These are phyloP conservation scores for Penicillium herquei DNA, from an alignment of 495 filamentous ascomycete species.

Conservation along the genomic window DNA sequence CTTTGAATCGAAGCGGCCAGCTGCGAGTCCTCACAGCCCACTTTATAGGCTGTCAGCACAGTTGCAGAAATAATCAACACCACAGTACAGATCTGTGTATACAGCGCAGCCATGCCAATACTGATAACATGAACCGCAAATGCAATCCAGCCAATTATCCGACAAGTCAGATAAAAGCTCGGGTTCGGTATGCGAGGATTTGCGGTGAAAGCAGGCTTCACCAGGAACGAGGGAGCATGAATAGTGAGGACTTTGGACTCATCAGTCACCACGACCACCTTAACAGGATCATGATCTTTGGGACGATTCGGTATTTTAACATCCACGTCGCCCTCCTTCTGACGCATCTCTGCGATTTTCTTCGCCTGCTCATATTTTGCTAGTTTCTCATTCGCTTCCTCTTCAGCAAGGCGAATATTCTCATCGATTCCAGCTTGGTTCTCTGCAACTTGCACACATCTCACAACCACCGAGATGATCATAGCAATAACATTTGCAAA, in stretches of 20 bases:
- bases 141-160: slow-evolving; percentile 8
- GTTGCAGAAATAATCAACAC: slow-evolving; percentile 11
- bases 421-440: slow-evolving; percentile 11
- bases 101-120: slow-evolving; percentile 15
- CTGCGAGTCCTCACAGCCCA: slow-evolving; percentile 9
- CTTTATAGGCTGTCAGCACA: slow-evolving; percentile 5
- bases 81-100: slow-evolving; percentile 12
- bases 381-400: slow-evolving; percentile 1
- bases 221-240: slow-evolving; percentile 6
- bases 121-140: slow-evolving; percentile 16
- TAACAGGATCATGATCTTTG: not conserved
- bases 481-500: slow-evolving; percentile 16
- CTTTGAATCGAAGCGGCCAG: not conserved
- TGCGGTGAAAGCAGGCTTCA: slow-evolving; percentile 5
- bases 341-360: not conserved
- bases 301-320: not conserved
- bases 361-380: slow-evolving; percentile 2
- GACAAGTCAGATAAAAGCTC: not conserved
- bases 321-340: not conserved
- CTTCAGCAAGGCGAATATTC: slow-evolving; percentile 1
- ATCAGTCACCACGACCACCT: slow-evolving; percentile 8
- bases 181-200: slow-evolving; percentile 2
- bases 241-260: slow-evolving; percentile 12
- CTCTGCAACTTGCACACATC: slow-evolving; percentile 6
- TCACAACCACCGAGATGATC: slow-evolving; percentile 10